These are phyloP conservation scores for Triticum turgidum DNA, from an alignment of 176 grass and related monocot species.

Conservation along the genomic window DNA sequence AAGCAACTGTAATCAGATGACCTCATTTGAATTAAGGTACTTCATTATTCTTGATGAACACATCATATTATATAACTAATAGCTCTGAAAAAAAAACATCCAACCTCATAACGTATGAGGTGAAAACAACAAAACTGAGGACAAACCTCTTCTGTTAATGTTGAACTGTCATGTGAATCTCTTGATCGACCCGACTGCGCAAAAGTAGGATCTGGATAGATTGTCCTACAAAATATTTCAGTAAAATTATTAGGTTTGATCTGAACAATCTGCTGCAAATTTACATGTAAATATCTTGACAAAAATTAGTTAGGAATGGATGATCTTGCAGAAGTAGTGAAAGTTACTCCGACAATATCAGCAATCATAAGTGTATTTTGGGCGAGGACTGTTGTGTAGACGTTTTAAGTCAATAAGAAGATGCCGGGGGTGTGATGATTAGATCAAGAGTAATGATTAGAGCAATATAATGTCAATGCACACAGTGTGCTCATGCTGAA, in stretches of 20 bases:
- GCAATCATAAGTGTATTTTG: neutral
- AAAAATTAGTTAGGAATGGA: neutral
- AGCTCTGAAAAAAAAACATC: neutral
- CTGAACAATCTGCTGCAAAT: neutral
- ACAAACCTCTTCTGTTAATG: slow-evolving; percentile 77
- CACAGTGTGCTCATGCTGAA: neutral
- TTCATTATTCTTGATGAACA: neutral
- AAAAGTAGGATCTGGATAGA: slow-evolving; percentile 48
- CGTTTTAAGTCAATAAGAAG: neutral
- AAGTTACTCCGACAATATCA: neutral
- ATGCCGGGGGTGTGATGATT: neutral
- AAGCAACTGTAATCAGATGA: slow-evolving; percentile 6
- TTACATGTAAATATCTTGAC: neutral
- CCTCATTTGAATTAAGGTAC: neutral
- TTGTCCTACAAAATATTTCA: slow-evolving; percentile 26
- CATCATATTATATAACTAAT: neutral
- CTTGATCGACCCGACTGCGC: slow-evolving; percentile 40
- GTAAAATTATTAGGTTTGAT: neutral
- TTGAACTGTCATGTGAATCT: slow-evolving; percentile 58
- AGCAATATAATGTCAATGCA: neutral
- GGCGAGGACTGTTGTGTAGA: neutral
- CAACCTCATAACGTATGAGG: neutral
- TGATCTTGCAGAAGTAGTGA: neutral
- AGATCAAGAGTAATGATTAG: neutral
- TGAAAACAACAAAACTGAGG: slow-evolving; percentile 5